Conservation (phyloP, 768 basidiomycete species). For the Boletus sp. region DNA sequence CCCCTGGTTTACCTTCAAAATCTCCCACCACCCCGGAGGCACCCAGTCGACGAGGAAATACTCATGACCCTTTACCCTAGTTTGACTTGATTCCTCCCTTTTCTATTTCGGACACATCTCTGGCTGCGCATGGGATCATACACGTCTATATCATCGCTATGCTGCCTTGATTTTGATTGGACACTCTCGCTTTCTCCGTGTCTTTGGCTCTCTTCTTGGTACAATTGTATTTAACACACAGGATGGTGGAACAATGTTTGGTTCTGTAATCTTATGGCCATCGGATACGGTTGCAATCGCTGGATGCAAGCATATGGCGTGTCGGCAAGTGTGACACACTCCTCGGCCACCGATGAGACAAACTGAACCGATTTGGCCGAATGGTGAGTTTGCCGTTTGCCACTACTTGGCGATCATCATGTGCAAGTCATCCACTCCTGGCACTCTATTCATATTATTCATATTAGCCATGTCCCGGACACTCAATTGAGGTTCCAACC, state of each 20-base stretch:
- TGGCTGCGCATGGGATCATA: slow-evolving; percentile 3
- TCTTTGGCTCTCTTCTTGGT: slow-evolving; percentile 19
- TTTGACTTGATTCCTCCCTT: slow-evolving; percentile 24
- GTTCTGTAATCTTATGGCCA: slow-evolving; percentile 8
- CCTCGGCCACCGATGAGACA: background rate
- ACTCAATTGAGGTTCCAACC: background rate
- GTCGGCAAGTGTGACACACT: background rate
- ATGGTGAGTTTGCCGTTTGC: background rate
- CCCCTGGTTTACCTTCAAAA: slow-evolving; percentile 63
- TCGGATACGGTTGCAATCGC: background rate
- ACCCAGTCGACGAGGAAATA: slow-evolving; percentile 68
- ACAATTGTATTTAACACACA: slow-evolving; percentile 24
- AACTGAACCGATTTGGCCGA: background rate
- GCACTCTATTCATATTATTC: background rate
- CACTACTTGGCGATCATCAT: background rate
- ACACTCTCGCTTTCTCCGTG: slow-evolving; percentile 3
- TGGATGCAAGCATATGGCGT: background rate
- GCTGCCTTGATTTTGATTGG: background rate
- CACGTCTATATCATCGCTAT: slow-evolving; percentile 12
- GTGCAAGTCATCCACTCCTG: background rate
- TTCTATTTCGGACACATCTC: slow-evolving; percentile 10
- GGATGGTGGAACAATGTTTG: slow-evolving; percentile 20
- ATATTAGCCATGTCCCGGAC: background rate
- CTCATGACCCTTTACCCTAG: slow-evolving; percentile 54
- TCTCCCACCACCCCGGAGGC: slow-evolving; percentile 57